These are phyloP conservation scores for Acarospora socialis DNA, from an alignment of 2,329 filamentous ascomycete species.

Conservation along the genomic window DNA sequence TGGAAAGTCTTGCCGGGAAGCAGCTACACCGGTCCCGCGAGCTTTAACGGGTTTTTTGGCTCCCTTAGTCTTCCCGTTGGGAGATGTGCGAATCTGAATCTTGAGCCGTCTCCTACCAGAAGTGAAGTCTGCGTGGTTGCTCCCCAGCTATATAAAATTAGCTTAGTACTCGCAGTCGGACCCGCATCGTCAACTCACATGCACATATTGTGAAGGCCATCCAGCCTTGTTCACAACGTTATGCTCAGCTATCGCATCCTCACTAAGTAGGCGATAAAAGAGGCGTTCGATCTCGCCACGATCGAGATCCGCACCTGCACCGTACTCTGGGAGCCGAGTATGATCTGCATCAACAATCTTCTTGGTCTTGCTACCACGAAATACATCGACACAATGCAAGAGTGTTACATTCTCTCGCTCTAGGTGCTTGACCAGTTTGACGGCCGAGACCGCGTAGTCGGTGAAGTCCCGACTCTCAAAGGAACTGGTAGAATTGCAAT, in stretches of 20 bases:
- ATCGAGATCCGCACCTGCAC: conserved; percentile 50
- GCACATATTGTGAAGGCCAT: conserved; percentile 63
- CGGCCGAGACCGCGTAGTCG: conserved; percentile 53
- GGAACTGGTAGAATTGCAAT: conserved; percentile 59
- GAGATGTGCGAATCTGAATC: conserved; percentile 39
- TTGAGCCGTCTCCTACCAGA: conserved; percentile 31
- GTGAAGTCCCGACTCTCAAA: conserved; percentile 69
- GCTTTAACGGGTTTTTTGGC: conserved; percentile 20
- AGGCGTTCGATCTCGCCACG: conserved; percentile 69
- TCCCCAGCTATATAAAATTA: conserved; percentile 22
- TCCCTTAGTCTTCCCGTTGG: conserved; percentile 25
- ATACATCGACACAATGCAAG: conserved; percentile 68
- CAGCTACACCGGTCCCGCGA: conserved; percentile 20
- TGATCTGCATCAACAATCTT: conserved; percentile 41
- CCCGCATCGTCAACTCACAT: conserved; percentile 32
- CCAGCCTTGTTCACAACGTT: conserved; percentile 48
- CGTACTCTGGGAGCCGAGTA: conserved; percentile 44
- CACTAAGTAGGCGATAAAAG: conserved; percentile 60
- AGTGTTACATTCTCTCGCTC: conserved; percentile 52
- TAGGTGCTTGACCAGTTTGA: conserved; percentile 50
- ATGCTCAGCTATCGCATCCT: conserved; percentile 59
- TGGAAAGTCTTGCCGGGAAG: conserved; percentile 34
- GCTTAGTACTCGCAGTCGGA: neutral
- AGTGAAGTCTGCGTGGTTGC: conserved; percentile 33
- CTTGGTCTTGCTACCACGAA: conserved; percentile 55